phyloP scores from a whole-genome alignment of 2,329 filamentous ascomycete species.

The Sarocladiaceae sp. region DNA sequence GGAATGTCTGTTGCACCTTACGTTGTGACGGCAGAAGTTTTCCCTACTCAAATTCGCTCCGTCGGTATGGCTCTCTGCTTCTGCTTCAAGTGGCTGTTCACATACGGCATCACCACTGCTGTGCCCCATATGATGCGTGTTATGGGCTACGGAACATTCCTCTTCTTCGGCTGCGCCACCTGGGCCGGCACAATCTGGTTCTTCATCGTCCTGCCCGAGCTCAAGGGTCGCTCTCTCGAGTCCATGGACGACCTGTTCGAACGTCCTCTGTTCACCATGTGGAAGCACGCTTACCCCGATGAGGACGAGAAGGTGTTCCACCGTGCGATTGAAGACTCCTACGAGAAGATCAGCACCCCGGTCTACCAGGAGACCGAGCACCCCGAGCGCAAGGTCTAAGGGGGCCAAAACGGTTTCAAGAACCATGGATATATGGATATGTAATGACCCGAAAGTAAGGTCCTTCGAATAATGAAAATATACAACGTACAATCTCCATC shows the following conservation, averaged over 20 bases:
- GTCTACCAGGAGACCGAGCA: background rate
- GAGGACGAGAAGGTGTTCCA: slow-evolving; percentile 11
- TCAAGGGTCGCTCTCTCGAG: slow-evolving; percentile 47
- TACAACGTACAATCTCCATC: too few species aligned
- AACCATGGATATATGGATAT: background rate
- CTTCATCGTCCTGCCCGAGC: slow-evolving; percentile 45
- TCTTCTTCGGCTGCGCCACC: slow-evolving; percentile 13
- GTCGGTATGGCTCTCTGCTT: slow-evolving; percentile 20
- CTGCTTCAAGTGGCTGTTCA: slow-evolving; percentile 25
- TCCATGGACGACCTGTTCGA: slow-evolving; percentile 42
- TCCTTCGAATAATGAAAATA: too few species aligned
- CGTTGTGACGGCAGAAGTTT: slow-evolving; percentile 24
- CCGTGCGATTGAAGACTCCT: background rate
- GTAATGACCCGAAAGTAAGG: too few species aligned
- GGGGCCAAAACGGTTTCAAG: slow-evolving; percentile 16
- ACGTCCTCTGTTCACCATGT: slow-evolving; percentile 9
- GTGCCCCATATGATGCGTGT: slow-evolving; percentile 19
- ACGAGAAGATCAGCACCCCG: background rate
- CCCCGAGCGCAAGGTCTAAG: background rate
- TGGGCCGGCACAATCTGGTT: slow-evolving; percentile 27
- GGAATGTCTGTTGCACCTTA: slow-evolving; percentile 17
- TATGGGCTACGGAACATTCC: slow-evolving; percentile 13
- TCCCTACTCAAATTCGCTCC: slow-evolving; percentile 24
- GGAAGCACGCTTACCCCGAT: slow-evolving; percentile 8
- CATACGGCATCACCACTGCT: slow-evolving; percentile 25